Percentiles rank a stretch among this genome's conserved stretches.
These are phyloP conservation scores for Phytomonas sp. DNA, from an alignment of 208 protist genomes.

Conservation along the genomic window DNA sequence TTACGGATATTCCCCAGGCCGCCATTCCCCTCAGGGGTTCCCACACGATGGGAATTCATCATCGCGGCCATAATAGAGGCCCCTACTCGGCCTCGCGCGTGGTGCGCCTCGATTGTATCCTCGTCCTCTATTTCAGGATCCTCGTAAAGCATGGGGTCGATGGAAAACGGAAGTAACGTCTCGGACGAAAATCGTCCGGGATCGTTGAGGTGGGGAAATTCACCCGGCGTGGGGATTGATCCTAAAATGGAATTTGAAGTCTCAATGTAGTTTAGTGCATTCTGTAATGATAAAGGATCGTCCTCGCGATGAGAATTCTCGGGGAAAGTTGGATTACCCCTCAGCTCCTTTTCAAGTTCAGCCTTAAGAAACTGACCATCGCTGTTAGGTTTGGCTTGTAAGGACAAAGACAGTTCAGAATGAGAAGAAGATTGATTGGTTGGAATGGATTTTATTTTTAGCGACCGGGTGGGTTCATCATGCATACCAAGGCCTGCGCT, in stretches of 20 bases:
- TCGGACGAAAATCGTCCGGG: not conserved
- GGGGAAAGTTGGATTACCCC: not conserved
- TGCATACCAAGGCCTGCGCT: too few relatives aligned
- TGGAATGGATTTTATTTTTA: too few relatives aligned
- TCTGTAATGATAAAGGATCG: not conserved
- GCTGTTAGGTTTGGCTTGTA: not conserved
- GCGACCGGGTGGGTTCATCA: too few relatives aligned
- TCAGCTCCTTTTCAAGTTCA: not conserved
- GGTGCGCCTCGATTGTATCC: not conserved
- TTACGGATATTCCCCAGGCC: too few relatives aligned
- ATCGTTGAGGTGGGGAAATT: not conserved
- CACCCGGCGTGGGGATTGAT: too few relatives aligned
- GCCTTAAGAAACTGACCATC: not conserved
- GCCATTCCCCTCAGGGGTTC: not conserved
- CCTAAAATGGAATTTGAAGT: not conserved
- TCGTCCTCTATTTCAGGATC: not conserved
- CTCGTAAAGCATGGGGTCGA: not conserved
- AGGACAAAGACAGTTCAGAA: not conserved
- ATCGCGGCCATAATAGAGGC: not conserved
- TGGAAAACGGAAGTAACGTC: not conserved
- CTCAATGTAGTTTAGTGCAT: not conserved
- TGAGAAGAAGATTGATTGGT: too few relatives aligned
- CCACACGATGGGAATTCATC: not conserved
- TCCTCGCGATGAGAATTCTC: not conserved
- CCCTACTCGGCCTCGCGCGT: not conserved